Base-by-base conservation (phyloP, 192 early-diverging fungal genomes). In the Umbelopsis isabellina region DNA sequence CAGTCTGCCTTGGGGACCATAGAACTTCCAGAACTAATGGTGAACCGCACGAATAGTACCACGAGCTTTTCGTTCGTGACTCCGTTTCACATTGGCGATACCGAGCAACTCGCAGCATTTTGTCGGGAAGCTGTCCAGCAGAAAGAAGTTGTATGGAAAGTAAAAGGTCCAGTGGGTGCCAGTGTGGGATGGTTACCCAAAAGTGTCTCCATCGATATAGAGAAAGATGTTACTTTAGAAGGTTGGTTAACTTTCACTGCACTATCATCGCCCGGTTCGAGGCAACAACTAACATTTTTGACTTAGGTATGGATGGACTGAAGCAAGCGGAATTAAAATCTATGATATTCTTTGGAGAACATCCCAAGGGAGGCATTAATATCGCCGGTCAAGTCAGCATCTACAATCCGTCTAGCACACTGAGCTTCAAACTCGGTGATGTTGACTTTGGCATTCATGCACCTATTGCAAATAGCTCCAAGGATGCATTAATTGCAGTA, bases 371-470 rank as follows among this genome's bases (percentile, higher is more conserved):
- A 1, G 79, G 79, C 7, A 76, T 80, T 4, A 18, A 30, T 10
- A 21, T 80, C 0, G 50, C 64, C 5, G 72, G 58, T 18, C 49
- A 41, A 48, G 79, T 73, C 0, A 69, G 72, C 41, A 66, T 80
- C 5, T 76, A 70, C 22, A 80, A 80, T 53, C 79, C 79, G 30
- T 80, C 79, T 2, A 70, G 33, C 7, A 72, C 68, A 9, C 55
- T 80, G 4, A 76, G 79, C 23, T 27, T 80, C 11, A 53, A 18
- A 16, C 21, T 80, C 16, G 79, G 79, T 20, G 58, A 80, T 68
- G 64, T 80, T 4, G 69, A 80, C 30, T 80, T 80, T 46, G 79
- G 71, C 20, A 80, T 80, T 35, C 73, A 66, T 58, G 65, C 76
- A 5, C 74, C 66, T 8, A 18, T 47, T 45, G 52, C 47, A 65